phyloP scores from a whole-genome alignment of 441 rosid species.

The Hura crepitans region DNA sequence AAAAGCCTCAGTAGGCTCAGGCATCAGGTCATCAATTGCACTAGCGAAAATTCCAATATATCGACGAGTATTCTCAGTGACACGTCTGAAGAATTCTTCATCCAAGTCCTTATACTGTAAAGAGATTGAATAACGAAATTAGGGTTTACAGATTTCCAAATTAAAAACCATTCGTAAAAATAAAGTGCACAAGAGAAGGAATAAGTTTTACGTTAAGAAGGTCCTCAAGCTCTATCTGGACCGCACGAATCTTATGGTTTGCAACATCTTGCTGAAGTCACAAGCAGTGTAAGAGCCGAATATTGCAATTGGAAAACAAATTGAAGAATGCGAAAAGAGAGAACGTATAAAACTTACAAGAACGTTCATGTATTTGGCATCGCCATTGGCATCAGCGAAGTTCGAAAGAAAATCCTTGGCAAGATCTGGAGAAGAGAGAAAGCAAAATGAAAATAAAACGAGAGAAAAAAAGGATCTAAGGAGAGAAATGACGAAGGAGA shows the following conservation, averaged over 20 bases:
- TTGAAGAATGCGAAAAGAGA: not conserved
- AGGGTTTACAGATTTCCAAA: constrained; percentile 11
- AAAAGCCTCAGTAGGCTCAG: constrained; percentile 85
- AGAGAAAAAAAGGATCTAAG: not conserved
- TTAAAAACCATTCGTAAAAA: not conserved
- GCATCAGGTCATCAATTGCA: constrained; percentile 80
- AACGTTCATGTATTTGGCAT: constrained; percentile 71
- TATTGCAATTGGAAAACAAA: not conserved
- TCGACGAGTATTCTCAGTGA: constrained; percentile 82
- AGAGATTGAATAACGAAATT: not conserved
- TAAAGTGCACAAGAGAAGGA: not conserved
- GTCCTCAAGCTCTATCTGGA: constrained; percentile 83
- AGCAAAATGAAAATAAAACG: not conserved
- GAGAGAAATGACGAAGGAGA: not conserved
- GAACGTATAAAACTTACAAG: constrained; percentile 50
- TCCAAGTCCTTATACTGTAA: constrained; percentile 60
- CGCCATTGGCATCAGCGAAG: constrained; percentile 64
- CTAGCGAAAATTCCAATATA: constrained; percentile 67
- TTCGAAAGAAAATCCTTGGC: constrained; percentile 80
- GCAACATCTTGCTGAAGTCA: constrained; percentile 77
- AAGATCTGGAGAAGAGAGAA: constrained; percentile 32
- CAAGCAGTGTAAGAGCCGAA: constrained; percentile 6
- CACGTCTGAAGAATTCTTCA: constrained; percentile 63
- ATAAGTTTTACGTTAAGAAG: constrained; percentile 54
- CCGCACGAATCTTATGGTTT: constrained; percentile 69